Base-by-base conservation (phyloP, 75 land plant genomes). In the Pseudotsuga menziesii region DNA sequence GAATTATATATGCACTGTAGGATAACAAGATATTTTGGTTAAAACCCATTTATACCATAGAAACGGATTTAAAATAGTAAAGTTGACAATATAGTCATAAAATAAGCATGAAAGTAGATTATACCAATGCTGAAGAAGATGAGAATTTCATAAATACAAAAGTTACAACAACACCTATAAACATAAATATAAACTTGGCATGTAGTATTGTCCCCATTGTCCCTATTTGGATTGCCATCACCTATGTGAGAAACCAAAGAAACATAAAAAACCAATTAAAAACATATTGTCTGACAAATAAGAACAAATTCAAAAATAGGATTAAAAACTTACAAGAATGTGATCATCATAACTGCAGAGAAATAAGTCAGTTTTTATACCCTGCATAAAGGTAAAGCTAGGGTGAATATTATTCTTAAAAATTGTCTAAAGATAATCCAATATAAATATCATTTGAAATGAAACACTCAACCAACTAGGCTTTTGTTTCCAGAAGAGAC, bases 171-270 rank as follows among this genome's bases (percentile, higher is more conserved):
- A 8, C 39, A 20, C 22, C 72, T 66, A 13, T 67, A n/a, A 67
- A 32, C n/a, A 19, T 39, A 67, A 67, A 61, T 36, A 22, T 77
- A 32, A 3, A 93, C 96, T 93, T 94, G 62, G 97, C 97, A 79
- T 92, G 90, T 13, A 94, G 77, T 25, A 94, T 85, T 25, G 94
- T 94, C 52, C 97, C 94, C 89, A 88, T 87, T 29, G 87, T 82
- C 80, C 97, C 97, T 58, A 94, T 88, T 64, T 94, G 97, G 58
- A 89, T 90, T 60, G 84, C 97, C 22, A 94, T 80, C 52, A 93
- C 90, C 96, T 93, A 83, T 29, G 75, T 55, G 41, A 58, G 48
- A 75, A 80, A 55, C 29, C 35, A 57, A 5, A 26, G 20, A 1
- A 71, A 27, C n/a, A 58, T 27, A 55, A 61, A 5, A 15, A 64